These are phyloP conservation scores for Stachybotrys elegans DNA, from an alignment of 2,329 filamentous ascomycete genomes.

Conservation along the genomic window DNA sequence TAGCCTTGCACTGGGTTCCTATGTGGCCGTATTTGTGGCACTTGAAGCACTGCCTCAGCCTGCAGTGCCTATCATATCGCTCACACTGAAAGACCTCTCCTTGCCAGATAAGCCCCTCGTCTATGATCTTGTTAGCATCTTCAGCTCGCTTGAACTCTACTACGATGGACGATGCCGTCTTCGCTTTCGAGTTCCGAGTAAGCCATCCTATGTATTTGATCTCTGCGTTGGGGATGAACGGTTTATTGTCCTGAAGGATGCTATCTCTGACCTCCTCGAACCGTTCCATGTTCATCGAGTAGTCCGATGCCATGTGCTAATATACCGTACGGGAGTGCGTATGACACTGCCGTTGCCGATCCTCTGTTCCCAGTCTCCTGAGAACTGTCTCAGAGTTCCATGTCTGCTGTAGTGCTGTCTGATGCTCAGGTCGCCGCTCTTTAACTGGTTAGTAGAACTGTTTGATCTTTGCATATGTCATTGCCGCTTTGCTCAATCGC, in stretches of 20 bases:
- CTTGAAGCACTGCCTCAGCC: too few species aligned
- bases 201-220: conserved; percentile 8
- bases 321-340: conserved; percentile 1
- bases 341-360: background rate
- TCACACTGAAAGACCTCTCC: too few species aligned
- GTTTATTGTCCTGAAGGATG: too few species aligned
- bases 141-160: conserved; percentile 2
- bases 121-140: too few species aligned
- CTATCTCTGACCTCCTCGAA: background rate
- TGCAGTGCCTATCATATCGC: too few species aligned
- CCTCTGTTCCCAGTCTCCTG: conserved; percentile 1
- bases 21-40: too few species aligned
- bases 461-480: conserved; percentile 5
- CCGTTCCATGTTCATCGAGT: conserved; percentile 3
- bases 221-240: too few species aligned
- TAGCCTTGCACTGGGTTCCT: conserved; percentile 10
- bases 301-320: conserved; percentile 2
- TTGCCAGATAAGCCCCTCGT: too few species aligned
- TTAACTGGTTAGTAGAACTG: conserved; percentile 2
- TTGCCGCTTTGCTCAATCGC: conserved; percentile 7
- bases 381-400: background rate
- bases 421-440: conserved; percentile 5
- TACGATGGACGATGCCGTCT: conserved; percentile 5
- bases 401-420: conserved; percentile 1
- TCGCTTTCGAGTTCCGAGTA: background rate